Evolutionary conservation across 257 asterid species (phyloP).

Genomic region (Oldenlandia corymbosa): DNA sequence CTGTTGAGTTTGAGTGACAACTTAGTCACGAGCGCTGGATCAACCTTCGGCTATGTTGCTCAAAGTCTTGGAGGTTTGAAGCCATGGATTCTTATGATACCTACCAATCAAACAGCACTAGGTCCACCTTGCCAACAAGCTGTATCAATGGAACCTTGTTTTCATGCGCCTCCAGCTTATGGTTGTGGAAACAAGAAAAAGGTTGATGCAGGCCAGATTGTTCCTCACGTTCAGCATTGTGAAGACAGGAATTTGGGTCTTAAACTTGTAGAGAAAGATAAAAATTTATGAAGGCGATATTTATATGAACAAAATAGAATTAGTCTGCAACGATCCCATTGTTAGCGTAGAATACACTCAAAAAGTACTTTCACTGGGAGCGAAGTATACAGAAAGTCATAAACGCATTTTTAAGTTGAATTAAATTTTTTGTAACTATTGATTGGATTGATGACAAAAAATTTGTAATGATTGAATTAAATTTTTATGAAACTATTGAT

Average conservation of each 20-base stretch:
- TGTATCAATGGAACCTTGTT: conserved; percentile 67
- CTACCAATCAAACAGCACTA: conserved; percentile 41
- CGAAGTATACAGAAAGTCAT: background rate
- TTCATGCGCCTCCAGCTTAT: conserved; percentile 63
- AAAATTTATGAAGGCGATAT: background rate
- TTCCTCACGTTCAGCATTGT: conserved; percentile 10
- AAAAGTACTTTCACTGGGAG: background rate
- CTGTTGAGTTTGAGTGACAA: conserved; percentile 65
- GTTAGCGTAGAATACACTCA: background rate
- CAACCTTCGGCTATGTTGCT: conserved; percentile 85
- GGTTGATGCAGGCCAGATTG: background rate
- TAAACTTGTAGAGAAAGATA: background rate
- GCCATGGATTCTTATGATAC: conserved; percentile 72
- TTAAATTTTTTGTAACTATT: too few relatives aligned
- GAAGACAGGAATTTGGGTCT: conserved; percentile 8
- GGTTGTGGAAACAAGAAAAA: conserved; percentile 25
- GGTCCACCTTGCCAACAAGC: conserved; percentile 54
- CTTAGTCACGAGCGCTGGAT: conserved; percentile 68
- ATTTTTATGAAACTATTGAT: too few relatives aligned
- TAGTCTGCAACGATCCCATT: background rate
- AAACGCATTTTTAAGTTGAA: too few relatives aligned
- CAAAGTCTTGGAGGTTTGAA: conserved; percentile 74
- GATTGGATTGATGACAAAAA: too few relatives aligned
- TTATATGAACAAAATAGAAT: background rate
- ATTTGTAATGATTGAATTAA: too few relatives aligned